phyloP scores from a whole-genome alignment of 306 rosid genomes.

The Potentilla sterilis region DNA sequence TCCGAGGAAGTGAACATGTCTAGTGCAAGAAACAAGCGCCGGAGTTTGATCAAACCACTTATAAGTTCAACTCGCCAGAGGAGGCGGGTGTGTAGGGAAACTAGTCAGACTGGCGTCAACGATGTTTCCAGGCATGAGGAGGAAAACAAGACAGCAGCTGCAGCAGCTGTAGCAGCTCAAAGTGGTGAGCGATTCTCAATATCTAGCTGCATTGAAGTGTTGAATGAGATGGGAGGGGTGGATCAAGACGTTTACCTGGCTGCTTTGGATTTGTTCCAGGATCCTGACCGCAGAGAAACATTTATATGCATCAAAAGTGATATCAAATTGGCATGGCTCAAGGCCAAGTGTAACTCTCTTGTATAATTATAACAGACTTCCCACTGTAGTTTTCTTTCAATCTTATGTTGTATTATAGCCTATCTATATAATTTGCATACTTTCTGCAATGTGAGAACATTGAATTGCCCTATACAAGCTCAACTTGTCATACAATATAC shows the following conservation, averaged over 20 bases:
- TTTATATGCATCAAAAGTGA: conserved; percentile 13
- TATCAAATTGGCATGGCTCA: conserved; percentile 16
- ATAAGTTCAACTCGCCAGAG: not conserved
- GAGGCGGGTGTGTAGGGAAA: conserved; percentile 5
- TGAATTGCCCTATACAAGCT: not conserved
- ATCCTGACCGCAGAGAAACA: conserved; percentile 11
- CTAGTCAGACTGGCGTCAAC: conserved; percentile 3
- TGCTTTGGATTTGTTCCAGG: conserved; percentile 14
- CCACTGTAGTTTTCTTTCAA: not conserved
- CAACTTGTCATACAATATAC: not conserved
- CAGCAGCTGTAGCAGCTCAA: not conserved
- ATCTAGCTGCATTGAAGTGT: conserved; percentile 11
- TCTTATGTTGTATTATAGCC: not conserved
- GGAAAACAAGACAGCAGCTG: not conserved
- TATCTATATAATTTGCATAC: not conserved
- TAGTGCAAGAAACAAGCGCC: conserved; percentile 10
- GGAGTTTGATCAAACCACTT: not conserved
- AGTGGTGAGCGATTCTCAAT: conserved; percentile 8
- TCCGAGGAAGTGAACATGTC: conserved; percentile 12
- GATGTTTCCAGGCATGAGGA: not conserved
- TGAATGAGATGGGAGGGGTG: conserved; percentile 11
- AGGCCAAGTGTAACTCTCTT: conserved; percentile 7
- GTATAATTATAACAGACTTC: not conserved
- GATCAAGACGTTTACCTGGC: not conserved
- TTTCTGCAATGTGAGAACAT: not conserved